Evolutionary conservation across 352 stramenopile species (phyloP).

Genomic region (Pythium phragmiticola): DNA sequence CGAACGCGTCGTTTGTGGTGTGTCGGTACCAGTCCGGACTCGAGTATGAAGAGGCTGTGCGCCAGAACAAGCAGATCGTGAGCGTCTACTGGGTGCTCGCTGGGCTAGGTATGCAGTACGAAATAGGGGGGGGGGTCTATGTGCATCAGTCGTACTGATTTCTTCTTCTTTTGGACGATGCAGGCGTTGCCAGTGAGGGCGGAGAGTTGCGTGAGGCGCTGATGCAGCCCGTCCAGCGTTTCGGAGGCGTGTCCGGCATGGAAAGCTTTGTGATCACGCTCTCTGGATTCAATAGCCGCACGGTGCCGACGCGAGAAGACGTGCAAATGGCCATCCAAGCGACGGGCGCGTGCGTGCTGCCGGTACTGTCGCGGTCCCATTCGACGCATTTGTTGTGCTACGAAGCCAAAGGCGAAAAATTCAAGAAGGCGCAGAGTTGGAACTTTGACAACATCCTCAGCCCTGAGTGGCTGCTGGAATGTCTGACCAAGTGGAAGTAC

Average conservation of each 20-base stretch:
- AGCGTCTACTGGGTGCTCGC: constrained; percentile 82
- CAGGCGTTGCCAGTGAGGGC: constrained; percentile 19
- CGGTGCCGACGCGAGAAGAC: constrained; percentile 73
- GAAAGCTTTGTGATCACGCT: constrained; percentile 80
- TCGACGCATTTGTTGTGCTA: constrained; percentile 82
- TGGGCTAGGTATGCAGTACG: constrained; percentile 26
- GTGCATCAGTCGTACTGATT: not conserved
- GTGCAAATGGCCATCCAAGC: constrained; percentile 82
- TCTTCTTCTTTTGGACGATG: not conserved
- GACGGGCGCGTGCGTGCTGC: constrained; percentile 81
- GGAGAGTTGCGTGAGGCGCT: constrained; percentile 42
- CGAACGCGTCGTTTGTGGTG: constrained; percentile 79
- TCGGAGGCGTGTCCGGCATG: constrained; percentile 76
- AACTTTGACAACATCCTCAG: constrained; percentile 76
- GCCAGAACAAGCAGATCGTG: constrained; percentile 69
- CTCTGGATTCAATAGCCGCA: constrained; percentile 78
- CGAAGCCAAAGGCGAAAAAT: constrained; percentile 80
- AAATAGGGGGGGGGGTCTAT: not conserved
- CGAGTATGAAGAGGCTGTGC: constrained; percentile 77
- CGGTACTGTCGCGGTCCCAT: constrained; percentile 76
- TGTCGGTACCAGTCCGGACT: constrained; percentile 77
- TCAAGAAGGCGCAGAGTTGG: constrained; percentile 83
- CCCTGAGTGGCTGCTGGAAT: constrained; percentile 82
- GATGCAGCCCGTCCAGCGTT: constrained; percentile 54
- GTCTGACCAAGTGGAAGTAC: constrained; percentile 63